A percentile compares a stretch with the other conserved stretches of the same genome.
Conservation (phyloP, 805 yeast genomes). For the Kodamaea leandrae region DNA sequence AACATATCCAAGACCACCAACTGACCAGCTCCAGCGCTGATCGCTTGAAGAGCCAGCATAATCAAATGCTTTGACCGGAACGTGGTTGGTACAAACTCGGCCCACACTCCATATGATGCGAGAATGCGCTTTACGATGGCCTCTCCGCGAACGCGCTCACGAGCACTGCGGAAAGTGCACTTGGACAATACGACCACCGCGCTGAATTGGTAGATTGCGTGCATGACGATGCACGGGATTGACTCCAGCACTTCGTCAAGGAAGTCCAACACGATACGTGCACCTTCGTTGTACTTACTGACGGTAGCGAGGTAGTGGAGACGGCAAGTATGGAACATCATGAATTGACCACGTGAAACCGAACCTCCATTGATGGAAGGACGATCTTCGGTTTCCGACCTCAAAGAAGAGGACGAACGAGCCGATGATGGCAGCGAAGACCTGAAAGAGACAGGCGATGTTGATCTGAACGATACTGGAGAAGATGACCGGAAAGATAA, state of each 20-base stretch:
- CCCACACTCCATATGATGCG: conserved; percentile 32
- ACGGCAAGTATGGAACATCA: conserved; percentile 2
- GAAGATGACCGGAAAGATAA: neutral
- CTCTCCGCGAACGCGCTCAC: conserved; percentile 17
- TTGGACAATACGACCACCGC: conserved; percentile 16
- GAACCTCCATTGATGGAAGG: neutral
- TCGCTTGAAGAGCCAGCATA: conserved; percentile 29
- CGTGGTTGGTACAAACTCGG: conserved; percentile 31
- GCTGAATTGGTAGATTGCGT: conserved; percentile 11
- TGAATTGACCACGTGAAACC: conserved; percentile 9
- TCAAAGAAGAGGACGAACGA: neutral
- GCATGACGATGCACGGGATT: conserved; percentile 4
- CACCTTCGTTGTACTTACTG: conserved; percentile 7
- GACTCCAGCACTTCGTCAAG: conserved; percentile 4
- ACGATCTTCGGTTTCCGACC: neutral
- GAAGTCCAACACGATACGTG: conserved; percentile 6
- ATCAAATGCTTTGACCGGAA: conserved; percentile 38
- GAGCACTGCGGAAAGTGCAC: conserved; percentile 18
- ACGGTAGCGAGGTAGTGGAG: conserved; percentile 4
- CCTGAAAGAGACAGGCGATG: conserved; percentile 1
- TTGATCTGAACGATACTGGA: neutral
- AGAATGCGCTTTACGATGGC: conserved; percentile 21
- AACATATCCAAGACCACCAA: conserved; percentile 43
- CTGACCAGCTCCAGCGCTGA: conserved; percentile 19
- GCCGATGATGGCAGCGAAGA: neutral